A percentile compares a stretch with the other conserved stretches of the same genome.
phyloP scores from a whole-genome alignment of 2,329 filamentous ascomycete species.

The Ceratocystis destructans region DNA sequence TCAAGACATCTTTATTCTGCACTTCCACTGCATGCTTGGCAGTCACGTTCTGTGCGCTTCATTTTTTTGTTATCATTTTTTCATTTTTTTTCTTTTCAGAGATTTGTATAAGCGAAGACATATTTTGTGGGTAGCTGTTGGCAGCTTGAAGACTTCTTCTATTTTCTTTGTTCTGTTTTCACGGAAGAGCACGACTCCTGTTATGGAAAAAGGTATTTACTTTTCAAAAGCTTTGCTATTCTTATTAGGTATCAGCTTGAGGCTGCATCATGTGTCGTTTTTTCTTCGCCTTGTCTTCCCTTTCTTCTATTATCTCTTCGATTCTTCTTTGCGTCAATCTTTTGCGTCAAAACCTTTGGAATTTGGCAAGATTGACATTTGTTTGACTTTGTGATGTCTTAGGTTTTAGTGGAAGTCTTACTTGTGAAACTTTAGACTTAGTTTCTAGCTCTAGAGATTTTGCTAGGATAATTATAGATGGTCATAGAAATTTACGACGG shows the following conservation, averaged over 20 bases:
- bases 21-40: background rate
- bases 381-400: background rate
- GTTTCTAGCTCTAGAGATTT: background rate
- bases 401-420: background rate
- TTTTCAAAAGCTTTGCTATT: constrained; percentile 8
- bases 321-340: constrained; percentile 9
- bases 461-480: constrained; percentile 7
- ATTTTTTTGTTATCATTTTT: background rate
- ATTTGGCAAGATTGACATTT: background rate
- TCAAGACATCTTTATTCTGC: background rate
- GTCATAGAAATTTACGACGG: background rate
- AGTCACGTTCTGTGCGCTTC: background rate
- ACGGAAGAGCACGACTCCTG: constrained; percentile 7
- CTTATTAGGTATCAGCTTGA: background rate
- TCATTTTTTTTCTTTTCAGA: background rate
- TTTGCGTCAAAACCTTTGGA: background rate
- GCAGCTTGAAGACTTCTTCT: background rate
- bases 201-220: background rate
- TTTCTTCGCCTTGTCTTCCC: constrained; percentile 4
- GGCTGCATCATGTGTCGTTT: constrained; percentile 3
- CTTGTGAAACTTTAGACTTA: background rate
- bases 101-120: constrained; percentile 5
- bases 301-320: constrained; percentile 5
- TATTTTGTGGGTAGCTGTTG: background rate
- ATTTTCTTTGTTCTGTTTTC: background rate